Percentiles rank a stretch among this genome's conserved stretches.
These are phyloP conservation scores for Lindgomyces ingoldianus DNA, from an alignment of 495 filamentous ascomycete species.

Conservation along the genomic window DNA sequence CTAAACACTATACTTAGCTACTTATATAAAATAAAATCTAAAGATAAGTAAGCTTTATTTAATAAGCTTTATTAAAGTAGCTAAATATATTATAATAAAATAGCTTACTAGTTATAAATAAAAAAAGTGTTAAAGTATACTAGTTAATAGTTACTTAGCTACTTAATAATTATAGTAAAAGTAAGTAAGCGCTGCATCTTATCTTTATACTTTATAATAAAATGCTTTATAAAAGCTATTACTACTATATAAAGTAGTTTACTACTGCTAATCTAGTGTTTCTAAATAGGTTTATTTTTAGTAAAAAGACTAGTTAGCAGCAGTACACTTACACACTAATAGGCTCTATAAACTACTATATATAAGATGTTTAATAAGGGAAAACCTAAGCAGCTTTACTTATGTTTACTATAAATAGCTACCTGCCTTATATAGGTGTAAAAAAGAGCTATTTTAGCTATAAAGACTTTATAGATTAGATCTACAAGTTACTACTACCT, in stretches of 20 bases:
- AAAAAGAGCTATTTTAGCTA: background rate
- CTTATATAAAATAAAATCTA: background rate
- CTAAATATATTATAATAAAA: slow-evolving; percentile 6
- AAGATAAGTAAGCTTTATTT: background rate
- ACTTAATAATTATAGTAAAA: background rate
- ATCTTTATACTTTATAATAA: background rate
- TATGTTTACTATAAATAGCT: slow-evolving; percentile 3
- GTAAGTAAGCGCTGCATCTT: background rate
- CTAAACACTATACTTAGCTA: background rate
- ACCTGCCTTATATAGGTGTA: slow-evolving; percentile 4
- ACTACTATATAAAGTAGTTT: background rate
- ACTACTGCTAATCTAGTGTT: slow-evolving; percentile 3
- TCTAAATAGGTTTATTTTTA: slow-evolving; percentile 3
- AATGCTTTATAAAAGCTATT: background rate
- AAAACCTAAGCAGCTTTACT: background rate
- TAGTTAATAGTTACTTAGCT: background rate
- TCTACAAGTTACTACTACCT: background rate
- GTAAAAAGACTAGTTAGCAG: slow-evolving; percentile 10
- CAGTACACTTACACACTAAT: slow-evolving; percentile 4
- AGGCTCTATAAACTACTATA: background rate
- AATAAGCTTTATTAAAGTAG: background rate
- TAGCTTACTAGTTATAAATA: background rate
- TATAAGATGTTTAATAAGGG: background rate
- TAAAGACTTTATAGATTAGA: slow-evolving; percentile 12
- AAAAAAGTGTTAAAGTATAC: background rate